phyloP scores from a whole-genome alignment of 2,329 filamentous ascomycete species.

The Thielaviopsis cerberus region DNA sequence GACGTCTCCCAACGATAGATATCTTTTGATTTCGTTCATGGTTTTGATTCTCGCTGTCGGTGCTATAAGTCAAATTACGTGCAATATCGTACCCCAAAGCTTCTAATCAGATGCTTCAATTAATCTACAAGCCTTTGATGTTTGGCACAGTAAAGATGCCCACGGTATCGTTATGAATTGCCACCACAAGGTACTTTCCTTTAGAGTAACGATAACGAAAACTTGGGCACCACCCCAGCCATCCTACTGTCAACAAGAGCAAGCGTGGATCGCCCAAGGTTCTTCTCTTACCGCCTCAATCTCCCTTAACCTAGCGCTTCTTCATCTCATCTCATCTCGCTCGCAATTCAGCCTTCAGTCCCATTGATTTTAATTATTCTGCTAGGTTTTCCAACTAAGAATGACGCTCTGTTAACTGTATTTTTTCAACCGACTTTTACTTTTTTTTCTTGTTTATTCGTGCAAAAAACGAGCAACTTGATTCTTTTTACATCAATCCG shows the following conservation, averaged over 20 bases:
- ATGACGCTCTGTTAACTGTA: not conserved
- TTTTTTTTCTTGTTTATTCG: not conserved
- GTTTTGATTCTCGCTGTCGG: too few species aligned
- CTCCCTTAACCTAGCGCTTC: not conserved
- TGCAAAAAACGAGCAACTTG: not conserved
- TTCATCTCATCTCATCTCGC: not conserved
- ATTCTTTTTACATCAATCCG: not conserved
- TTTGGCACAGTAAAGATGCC: not conserved
- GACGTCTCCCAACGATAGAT: too few species aligned
- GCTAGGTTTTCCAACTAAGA: not conserved
- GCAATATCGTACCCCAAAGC: too few species aligned
- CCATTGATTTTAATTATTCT: not conserved
- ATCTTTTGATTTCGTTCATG: too few species aligned
- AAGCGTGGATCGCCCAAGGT: not conserved
- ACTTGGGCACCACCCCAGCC: not conserved
- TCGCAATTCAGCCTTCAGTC: not conserved
- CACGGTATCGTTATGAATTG: too few species aligned
- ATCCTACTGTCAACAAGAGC: not conserved
- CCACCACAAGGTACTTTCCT: not conserved
- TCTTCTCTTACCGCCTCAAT: not conserved
- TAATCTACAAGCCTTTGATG: too few species aligned
- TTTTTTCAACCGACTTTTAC: not conserved
- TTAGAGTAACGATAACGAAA: not conserved
- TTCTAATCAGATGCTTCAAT: too few species aligned
- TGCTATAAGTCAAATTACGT: too few species aligned